Base-by-base conservation (phyloP, 228 moss, liverwort and hornwort species). In the Sphagnum magellanicum region DNA sequence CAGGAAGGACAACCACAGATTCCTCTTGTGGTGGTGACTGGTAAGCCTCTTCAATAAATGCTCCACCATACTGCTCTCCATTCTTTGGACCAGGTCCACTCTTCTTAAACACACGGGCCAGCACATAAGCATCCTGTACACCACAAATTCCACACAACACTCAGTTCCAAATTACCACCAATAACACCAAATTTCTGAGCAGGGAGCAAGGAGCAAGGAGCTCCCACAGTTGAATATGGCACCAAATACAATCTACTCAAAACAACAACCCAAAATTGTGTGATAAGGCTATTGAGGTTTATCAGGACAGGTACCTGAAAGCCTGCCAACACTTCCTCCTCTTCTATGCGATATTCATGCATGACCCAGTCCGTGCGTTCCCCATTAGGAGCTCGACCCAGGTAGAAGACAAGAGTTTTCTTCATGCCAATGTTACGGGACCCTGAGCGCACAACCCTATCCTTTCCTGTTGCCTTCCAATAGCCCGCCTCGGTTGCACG, bases 311-410 rank as follows among this genome's bases (percentile, higher is more conserved):
- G 10, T 13, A 64, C 53, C 52, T 63, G 64, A 55, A 62, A 64
- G 8, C 64, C 75, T 32, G 32, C 32, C 1, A 61, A 70, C 61
- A 83, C 13, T 51, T 67, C 17, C 13, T 63, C 81, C 12, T 87
- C 87, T 53, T 83, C 81, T 81, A 87, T 76, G 0, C 87, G 79
- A 49, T 87, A 87, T 81, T 87, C 87, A 63, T 87, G 87, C 87
- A 87, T 87, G 8, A 87, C 84, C 87, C 87, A 87, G 60, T 87
- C 81, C 0, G 87, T 87, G 7, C 84, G 73, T 14, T 75, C 74
- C 0, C 87, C 87, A 1, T 73, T 77, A 4, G 87, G 87, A 14
- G 87, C 87, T 46, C 87, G 81, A 5, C 87, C 87, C 57, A 4
- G 79, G 66, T 87, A 87, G 12, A 77, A 87, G 0, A 87, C 87